Conservation (phyloP, 2,329 filamentous ascomycete genomes). For the Monosporascus sp. region DNA sequence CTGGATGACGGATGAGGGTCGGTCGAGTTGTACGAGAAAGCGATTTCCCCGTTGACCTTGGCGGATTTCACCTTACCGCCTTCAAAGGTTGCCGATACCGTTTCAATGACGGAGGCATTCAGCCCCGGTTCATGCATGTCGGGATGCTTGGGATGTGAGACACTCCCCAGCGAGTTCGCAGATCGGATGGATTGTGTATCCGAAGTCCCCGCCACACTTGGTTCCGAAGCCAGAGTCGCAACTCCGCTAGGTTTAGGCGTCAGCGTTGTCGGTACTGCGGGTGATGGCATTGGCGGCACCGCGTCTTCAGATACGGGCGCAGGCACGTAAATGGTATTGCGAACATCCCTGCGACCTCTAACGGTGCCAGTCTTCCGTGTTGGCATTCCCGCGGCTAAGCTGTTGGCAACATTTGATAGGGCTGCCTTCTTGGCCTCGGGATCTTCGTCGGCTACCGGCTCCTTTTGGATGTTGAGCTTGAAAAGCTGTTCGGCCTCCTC, state of each 20-base stretch:
- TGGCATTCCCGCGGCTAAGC: conserved; percentile 58
- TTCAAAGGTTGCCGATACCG: conserved; percentile 79
- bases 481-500: conserved; percentile 63
- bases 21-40: conserved; percentile 68
- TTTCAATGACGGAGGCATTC: conserved; percentile 86
- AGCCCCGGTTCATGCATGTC: conserved; percentile 76
- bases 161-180: conserved; percentile 68
- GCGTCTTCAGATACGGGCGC: conserved; percentile 27
- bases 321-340: conserved; percentile 83
- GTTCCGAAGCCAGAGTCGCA: conserved; percentile 57
- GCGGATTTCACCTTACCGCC: conserved; percentile 65
- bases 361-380: conserved; percentile 69
- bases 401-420: conserved; percentile 69
- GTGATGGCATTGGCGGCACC: conserved; percentile 28
- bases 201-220: conserved; percentile 54
- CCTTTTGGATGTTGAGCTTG: conserved; percentile 74
- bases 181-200: conserved; percentile 92
- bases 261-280: conserved; percentile 30
- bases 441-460: conserved; percentile 73
- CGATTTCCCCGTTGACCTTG: conserved; percentile 81
- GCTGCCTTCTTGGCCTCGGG: conserved; percentile 69
- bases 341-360: conserved; percentile 82
- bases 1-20: conserved; percentile 43
- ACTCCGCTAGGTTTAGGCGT: conserved; percentile 41
- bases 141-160: conserved; percentile 69